phyloP scores from a whole-genome alignment of 495 filamentous ascomycete species.

The Poronia punctata region DNA sequence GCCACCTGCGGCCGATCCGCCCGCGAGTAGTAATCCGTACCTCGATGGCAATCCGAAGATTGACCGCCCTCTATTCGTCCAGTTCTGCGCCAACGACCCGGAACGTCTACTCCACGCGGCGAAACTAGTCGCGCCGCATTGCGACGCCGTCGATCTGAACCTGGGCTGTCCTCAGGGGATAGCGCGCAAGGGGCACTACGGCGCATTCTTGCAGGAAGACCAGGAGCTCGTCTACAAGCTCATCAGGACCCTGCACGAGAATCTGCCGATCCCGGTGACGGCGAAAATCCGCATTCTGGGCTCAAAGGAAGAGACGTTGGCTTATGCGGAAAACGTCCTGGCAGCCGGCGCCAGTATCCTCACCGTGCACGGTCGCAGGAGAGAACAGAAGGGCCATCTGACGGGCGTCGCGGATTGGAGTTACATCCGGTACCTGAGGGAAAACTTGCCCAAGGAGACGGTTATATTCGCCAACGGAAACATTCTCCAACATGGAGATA shows the following conservation, averaged over 20 bases:
- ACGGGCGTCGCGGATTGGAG: conserved; percentile 93
- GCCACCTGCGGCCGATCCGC: conserved; percentile 9
- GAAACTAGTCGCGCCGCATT: conserved; percentile 66
- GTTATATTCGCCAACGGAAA: conserved; percentile 98
- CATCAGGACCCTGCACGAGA: conserved; percentile 66
- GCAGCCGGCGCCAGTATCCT: conserved; percentile 86
- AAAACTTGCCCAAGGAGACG: conserved; percentile 75
- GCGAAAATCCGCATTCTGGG: conserved; percentile 93
- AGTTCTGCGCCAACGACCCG: conserved; percentile 93
- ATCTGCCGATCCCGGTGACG: conserved; percentile 76
- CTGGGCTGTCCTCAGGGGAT: conserved; percentile 98
- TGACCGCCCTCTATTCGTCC: conserved; percentile 87
- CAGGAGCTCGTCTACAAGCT: conserved; percentile 72
- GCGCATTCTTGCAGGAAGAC: conserved; percentile 91
- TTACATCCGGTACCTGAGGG: conserved; percentile 70
- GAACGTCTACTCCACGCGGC: conserved; percentile 71
- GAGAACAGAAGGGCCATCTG: conserved; percentile 94
- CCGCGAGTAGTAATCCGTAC: conserved; percentile 36
- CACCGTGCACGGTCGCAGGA: conserved; percentile 79
- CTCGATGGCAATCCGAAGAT: conserved; percentile 79
- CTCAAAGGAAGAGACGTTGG: conserved; percentile 74
- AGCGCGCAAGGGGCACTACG: conserved; percentile 82
- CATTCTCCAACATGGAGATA: conserved; percentile 72
- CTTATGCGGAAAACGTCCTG: conserved; percentile 84
- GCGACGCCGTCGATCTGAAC: conserved; percentile 94